Base-by-base conservation (phyloP, 1,284 basidiomycete species). In the Apiotrichum domesticum region DNA sequence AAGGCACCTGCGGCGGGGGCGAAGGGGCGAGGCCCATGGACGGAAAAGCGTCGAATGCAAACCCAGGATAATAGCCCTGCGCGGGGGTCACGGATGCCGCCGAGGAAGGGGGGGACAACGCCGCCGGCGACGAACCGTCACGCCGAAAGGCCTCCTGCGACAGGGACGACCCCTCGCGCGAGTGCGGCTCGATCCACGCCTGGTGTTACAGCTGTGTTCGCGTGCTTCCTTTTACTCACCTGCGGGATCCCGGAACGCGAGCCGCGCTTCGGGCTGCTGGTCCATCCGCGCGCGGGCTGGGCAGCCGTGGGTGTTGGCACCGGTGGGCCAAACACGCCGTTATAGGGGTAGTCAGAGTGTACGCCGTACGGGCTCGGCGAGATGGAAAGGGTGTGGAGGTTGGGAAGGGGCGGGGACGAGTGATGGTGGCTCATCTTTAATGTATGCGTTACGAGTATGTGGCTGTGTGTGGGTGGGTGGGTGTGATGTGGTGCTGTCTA, bases 251-350 rank as follows among this genome's bases (percentile, higher is more conserved):
- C 73, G 13, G 63, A 66, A 52, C 73, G 59, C 9, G 66, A 69
- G n/a, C 64, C 65, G n/a, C 70, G 64, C 49, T 63, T 65, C 33
- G 66, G 66, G 45, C 66, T 68, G 15, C 59, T 61, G 60, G 58
- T 63, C 62, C 62, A 63, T 9, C 58, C 62, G 3, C 62, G 62
- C 6, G 55, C 66, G 58, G 56, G 70, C 60, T 48, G 64, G 55
- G 15, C 53, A 45, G 41, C 55, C 45, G 43, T 52, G 29, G 42
- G 64, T 44, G 54, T 61, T 33, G 66, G 58, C 8, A 53, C 62
- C 21, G 73, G 70, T 3, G 73, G 71, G 4, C 71, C 73, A 56
- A 75, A 75, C 2, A 73, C 70, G 29, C 68, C 69, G 57, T 70
- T 72, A 58, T 71, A 75, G n/a, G 70, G 62, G 57, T 72, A 74